phyloP scores from a whole-genome alignment of 768 basidiomycete genomes.

The Ephemerocybe angulata region DNA sequence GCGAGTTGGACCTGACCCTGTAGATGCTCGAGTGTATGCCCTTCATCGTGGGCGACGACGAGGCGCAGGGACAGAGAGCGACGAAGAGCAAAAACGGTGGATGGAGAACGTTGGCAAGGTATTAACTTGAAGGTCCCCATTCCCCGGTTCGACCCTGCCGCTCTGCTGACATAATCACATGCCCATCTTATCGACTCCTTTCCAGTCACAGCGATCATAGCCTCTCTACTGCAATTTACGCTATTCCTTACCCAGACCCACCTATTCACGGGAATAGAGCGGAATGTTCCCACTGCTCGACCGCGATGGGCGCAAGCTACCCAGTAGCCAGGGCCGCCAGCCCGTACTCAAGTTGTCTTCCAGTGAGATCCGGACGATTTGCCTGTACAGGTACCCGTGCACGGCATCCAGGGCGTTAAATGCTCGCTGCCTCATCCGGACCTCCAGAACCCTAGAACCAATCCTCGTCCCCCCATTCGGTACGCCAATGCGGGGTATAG shows the following conservation, averaged over 20 bases:
- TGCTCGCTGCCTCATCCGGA: neutral
- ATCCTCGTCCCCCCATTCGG: neutral
- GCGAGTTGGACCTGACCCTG: conserved; percentile 8
- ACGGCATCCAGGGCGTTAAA: neutral
- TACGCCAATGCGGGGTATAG: neutral
- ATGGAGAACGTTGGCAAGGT: neutral
- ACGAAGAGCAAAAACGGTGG: neutral
- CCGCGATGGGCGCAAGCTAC: no score
- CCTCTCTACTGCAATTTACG: neutral
- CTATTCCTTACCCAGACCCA: neutral
- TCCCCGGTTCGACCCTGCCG: conserved; percentile 7
- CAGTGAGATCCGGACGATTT: no score
- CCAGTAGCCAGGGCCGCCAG: no score
- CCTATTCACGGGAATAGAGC: no score
- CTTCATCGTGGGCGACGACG: conserved; percentile 12
- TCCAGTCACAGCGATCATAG: neutral
- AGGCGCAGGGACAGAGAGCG: neutral
- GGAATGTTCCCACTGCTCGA: no score
- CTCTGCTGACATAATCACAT: conserved; percentile 10
- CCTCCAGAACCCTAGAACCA: no score
- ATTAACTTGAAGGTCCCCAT: conserved; percentile 2
- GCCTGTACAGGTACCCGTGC: no score
- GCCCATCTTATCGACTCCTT: neutral
- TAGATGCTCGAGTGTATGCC: conserved; percentile 9
- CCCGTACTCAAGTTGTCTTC: no score